Percentiles rank a stretch among this genome's conserved stretches.
Conservation (phyloP, 306 rosid genomes). For the Glycine soja region DNA sequence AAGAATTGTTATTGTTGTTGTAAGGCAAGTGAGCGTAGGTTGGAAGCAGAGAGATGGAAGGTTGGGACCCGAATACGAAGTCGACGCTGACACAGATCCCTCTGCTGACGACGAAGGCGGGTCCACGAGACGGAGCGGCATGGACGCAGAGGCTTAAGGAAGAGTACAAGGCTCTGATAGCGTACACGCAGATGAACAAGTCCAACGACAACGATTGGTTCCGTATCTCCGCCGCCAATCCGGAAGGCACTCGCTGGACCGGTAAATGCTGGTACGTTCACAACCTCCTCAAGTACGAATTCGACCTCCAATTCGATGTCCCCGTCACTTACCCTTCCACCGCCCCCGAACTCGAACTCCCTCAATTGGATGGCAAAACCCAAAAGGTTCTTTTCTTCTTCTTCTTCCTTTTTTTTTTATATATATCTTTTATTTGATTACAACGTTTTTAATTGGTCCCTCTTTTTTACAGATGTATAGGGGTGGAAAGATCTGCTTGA, state of each 20-base stretch:
- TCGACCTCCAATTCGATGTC: slow-evolving; percentile 97
- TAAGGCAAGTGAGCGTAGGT: background rate
- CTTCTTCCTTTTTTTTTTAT: too few species aligned
- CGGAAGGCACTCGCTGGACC: slow-evolving; percentile 95
- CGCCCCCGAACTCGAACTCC: slow-evolving; percentile 97
- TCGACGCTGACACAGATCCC: slow-evolving; percentile 97
- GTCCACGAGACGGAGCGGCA: slow-evolving; percentile 85
- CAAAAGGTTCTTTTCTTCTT: slow-evolving; percentile 61
- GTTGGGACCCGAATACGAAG: slow-evolving; percentile 98
- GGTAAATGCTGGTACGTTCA: slow-evolving; percentile 99
- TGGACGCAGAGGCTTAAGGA: slow-evolving; percentile 95
- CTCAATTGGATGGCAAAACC: slow-evolving; percentile 94
- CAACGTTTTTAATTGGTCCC: too few species aligned
- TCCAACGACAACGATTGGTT: slow-evolving; percentile 99
- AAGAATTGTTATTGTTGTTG: too few species aligned
- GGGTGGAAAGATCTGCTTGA: slow-evolving; percentile 98
- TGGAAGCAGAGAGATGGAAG: slow-evolving; percentile 67
- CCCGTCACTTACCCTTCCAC: slow-evolving; percentile 94
- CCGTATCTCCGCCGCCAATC: slow-evolving; percentile 85
- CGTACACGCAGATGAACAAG: slow-evolving; percentile 98
- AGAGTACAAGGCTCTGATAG: slow-evolving; percentile 88
- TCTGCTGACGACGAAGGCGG: slow-evolving; percentile 76
- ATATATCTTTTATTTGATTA: too few species aligned
- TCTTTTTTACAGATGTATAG: slow-evolving; percentile 77
- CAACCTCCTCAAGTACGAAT: slow-evolving; percentile 97